Base-by-base conservation (phyloP, 2,329 filamentous ascomycete genomes). In the Chaetothyriales sp. region DNA sequence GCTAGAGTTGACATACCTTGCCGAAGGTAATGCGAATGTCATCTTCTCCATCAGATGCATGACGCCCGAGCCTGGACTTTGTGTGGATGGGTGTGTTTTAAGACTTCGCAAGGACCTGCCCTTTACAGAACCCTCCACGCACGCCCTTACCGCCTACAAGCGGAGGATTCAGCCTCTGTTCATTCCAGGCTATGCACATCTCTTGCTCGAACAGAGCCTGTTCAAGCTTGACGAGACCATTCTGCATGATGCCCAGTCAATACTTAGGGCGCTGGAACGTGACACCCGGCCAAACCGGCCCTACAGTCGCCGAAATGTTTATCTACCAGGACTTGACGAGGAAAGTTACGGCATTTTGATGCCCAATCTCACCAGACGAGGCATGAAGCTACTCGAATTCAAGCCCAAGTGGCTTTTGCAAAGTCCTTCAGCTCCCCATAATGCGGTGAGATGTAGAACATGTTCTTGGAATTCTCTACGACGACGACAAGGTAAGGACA, bases 351-450 rank as follows among this genome's bases (percentile, higher is more conserved):
- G 80, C 5, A 77, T 87, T 60, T 67, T 90, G 2, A 75, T 90
- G 47, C 81, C 82, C 53, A 83, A 89, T 61, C 89, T 90, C 83
- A 76, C 74, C 2, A 60, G 60, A 25, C 58, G 60, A 15, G 60
- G 64, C 0, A 62, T 61, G 2, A 60, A 62, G 46, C 59, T 66
- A 5, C 63, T 84, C 28, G 84, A 90, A 63, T 83, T 90, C 67
- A 92, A 92, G 64, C 85, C 86, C 12, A 92, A 92, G 66, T 92
- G 86, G 86, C 75, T 92, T 22, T 69, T 74, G 7, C 84, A 88
- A 63, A 89, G 84, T 1, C 84, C 81, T 3, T 80, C 78, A 39
- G 84, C 85, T 0, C 86, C 85, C 1, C 22, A 62, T 0, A 66
- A 68, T 25, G 77, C 83, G 43, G 75, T 71, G 48, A 73, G 83